Base-by-base conservation (phyloP, 108 stramenopile species). In the Pelagomonas calceolata region DNA sequence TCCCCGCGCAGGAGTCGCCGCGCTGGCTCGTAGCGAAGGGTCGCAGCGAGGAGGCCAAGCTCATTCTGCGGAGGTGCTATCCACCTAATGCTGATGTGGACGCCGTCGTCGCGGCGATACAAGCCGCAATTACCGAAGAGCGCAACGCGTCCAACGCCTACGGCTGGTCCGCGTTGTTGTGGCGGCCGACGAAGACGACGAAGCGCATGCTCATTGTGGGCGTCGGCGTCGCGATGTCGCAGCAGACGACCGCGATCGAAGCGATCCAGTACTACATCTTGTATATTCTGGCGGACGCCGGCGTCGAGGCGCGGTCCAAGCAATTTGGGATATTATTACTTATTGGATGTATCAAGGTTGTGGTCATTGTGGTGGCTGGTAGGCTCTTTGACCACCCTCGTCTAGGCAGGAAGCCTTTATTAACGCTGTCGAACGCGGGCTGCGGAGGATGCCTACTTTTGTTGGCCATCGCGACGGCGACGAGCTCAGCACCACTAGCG, bases 211-310 rank as follows among this genome's bases (percentile, higher is more conserved):
- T 94, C 4, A 29, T 91, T 60, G 90, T 90, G 33, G 93, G 93
- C 32, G 72, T 91, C 4, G 89, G 90, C 16, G 74, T 80, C 29
- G 89, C 90, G 26, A 73, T 89, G 34, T 80, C 87, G 31, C 93
- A 94, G 72, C 91, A 94, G 76, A 84, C 87, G 14, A 87, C 86
- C 18, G 93, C 91, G 4, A 87, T 87, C 71, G 93, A 94, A 70
- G 87, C 90, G 34, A 86, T 94, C 72, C 87, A 87, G 45, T 90
- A 91, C 75, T 94, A 89, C 82, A 73, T 88, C 30, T 69, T 88
- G n/a, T 88, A 84, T 51, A 84, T 94, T n/a, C 64, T 94, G 21
- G 75, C 83, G 34, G 79, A 90, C 34, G 73, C 81, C 33, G 91
- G 90, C 32, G 80, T 90, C 81, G 21, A 79, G 70, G n/a, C n/a